Conservation (phyloP, 2,329 filamentous ascomycete species). For the Bisporella sp. region DNA sequence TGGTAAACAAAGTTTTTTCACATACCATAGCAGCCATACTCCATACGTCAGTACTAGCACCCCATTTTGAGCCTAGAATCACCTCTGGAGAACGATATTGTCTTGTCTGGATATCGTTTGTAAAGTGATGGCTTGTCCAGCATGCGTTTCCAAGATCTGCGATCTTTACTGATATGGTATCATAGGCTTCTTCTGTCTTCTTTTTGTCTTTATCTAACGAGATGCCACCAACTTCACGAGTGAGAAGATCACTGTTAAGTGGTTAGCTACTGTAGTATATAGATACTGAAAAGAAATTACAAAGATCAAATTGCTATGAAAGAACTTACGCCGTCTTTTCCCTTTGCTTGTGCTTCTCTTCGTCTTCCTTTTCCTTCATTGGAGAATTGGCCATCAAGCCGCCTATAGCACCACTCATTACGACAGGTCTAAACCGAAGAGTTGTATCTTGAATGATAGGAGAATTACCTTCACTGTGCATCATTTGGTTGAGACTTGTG, state of each 20-base stretch:
- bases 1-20: slow-evolving; percentile 1
- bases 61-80: slow-evolving; percentile 95
- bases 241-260: slow-evolving; percentile 67
- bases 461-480: slow-evolving; percentile 64
- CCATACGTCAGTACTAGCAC: slow-evolving; percentile 98
- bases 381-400: slow-evolving; percentile 32
- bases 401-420: slow-evolving; percentile 50
- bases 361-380: slow-evolving; percentile 40
- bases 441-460: slow-evolving; percentile 30
- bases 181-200: slow-evolving; percentile 44
- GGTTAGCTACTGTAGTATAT: slow-evolving; percentile 5
- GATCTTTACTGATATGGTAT: slow-evolving; percentile 91
- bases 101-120: slow-evolving; percentile 96
- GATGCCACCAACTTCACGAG: slow-evolving; percentile 89
- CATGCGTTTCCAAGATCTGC: slow-evolving; percentile 96
- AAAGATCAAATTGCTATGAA: not conserved
- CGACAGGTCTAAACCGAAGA: slow-evolving; percentile 34
- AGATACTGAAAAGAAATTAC: no score
- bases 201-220: slow-evolving; percentile 70
- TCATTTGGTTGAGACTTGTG: slow-evolving; percentile 74
- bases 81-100: slow-evolving; percentile 97
- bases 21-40: slow-evolving; percentile 98
- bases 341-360: slow-evolving; percentile 70
- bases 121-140: slow-evolving; percentile 98
- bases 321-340: slow-evolving; percentile 89